Percentiles rank a stretch among this genome's conserved stretches.
Evolutionary conservation across 306 rosid species (phyloP).

Genomic region (Mucuna pruriens): DNA sequence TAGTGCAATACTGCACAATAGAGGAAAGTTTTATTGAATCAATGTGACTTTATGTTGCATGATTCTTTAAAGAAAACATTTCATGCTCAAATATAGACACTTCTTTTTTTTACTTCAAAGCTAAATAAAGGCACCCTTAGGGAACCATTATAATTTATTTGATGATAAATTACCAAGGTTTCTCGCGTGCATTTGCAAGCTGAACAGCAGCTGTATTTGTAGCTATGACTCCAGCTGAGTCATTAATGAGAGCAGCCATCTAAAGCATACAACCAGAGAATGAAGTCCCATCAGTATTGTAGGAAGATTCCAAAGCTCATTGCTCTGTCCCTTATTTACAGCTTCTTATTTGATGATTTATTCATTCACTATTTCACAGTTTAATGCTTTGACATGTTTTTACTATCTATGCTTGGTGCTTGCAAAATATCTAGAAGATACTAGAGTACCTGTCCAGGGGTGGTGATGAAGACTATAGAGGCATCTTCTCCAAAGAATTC

Average conservation of each 20-base stretch:
- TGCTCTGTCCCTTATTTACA: neutral
- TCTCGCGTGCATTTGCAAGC: slow-evolving; percentile 72
- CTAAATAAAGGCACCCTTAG: neutral
- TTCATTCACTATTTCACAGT: slow-evolving; percentile 1
- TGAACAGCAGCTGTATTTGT: slow-evolving; percentile 90
- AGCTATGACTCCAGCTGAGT: slow-evolving; percentile 77
- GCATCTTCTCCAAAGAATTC: slow-evolving; percentile 66
- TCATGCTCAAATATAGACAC: neutral
- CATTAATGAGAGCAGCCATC: slow-evolving; percentile 86
- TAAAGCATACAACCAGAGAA: slow-evolving; percentile 43
- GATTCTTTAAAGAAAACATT: slow-evolving; percentile 1
- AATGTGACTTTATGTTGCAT: neutral
- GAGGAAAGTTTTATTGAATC: neutral
- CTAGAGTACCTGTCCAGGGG: slow-evolving; percentile 85
- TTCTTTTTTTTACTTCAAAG: neutral
- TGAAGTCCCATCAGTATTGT: slow-evolving; percentile 12
- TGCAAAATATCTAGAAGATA: slow-evolving; percentile 16
- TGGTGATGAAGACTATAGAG: slow-evolving; percentile 79
- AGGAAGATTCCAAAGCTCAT: slow-evolving; percentile 5
- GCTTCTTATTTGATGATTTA: neutral
- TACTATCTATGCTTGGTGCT: neutral
- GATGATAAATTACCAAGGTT: slow-evolving; percentile 62
- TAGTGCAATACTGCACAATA: slow-evolving; percentile 69
- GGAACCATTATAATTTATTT: neutral
- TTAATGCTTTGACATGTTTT: neutral